These are phyloP conservation scores for Phytopythium chamaehyphon DNA, from an alignment of 352 stramenopile genomes.

Conservation along the genomic window DNA sequence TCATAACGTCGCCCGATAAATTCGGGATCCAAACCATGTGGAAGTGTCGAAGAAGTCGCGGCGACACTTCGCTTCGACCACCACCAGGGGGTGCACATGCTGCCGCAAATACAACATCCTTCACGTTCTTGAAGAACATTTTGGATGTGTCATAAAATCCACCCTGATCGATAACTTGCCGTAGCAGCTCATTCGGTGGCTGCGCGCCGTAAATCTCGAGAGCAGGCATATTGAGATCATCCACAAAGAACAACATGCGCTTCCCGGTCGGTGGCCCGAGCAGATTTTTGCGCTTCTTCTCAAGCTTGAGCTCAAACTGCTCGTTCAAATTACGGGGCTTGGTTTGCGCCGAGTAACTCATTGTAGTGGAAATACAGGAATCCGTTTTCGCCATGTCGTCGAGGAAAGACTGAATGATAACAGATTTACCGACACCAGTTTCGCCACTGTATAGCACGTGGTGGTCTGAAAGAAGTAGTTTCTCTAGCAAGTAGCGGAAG, in stretches of 20 bases:
- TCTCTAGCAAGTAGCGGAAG: conserved; percentile 91
- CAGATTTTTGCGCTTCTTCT: conserved; percentile 85
- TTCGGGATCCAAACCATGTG: conserved; percentile 91
- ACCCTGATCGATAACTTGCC: conserved; percentile 89
- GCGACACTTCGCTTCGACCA: conserved; percentile 83
- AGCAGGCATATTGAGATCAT: conserved; percentile 93
- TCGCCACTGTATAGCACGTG: conserved; percentile 90
- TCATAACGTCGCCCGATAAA: conserved; percentile 75
- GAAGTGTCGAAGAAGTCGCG: conserved; percentile 87
- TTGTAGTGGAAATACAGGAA: conserved; percentile 74
- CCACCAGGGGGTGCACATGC: conserved; percentile 86
- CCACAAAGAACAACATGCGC: conserved; percentile 87
- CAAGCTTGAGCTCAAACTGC: conserved; percentile 77
- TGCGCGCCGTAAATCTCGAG: conserved; percentile 92
- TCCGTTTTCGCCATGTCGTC: conserved; percentile 86
- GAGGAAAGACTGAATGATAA: conserved; percentile 90
- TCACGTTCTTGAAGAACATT: conserved; percentile 92
- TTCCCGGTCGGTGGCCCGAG: conserved; percentile 69
- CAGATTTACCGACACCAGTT: conserved; percentile 92
- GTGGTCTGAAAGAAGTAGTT: conserved; percentile 74
- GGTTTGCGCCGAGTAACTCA: conserved; percentile 89
- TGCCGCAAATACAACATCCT: conserved; percentile 80
- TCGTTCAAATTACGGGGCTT: conserved; percentile 83
- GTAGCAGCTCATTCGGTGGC: conserved; percentile 89
- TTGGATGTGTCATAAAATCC: conserved; percentile 92